Conservation (phyloP, 2,329 filamentous ascomycete genomes). For the Epichloe glyceriae region DNA sequence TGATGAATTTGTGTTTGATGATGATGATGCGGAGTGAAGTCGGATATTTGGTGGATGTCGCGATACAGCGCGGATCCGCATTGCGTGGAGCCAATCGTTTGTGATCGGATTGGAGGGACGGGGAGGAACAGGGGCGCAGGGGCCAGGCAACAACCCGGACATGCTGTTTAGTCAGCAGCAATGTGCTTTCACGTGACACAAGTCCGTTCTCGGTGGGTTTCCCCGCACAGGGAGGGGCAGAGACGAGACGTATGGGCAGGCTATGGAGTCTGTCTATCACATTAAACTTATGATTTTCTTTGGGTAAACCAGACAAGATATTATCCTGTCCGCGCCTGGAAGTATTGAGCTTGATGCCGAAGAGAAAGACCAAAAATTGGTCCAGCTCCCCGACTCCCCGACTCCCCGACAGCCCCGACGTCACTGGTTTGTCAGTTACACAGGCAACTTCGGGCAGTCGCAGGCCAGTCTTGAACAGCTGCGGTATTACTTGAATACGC, state of each 20-base stretch:
- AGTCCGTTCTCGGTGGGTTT: background rate
- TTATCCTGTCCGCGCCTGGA: too few species aligned
- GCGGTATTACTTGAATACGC: background rate
- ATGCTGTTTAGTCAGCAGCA: slow-evolving; percentile 1
- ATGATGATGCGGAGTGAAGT: slow-evolving; percentile 11
- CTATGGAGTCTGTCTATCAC: too few species aligned
- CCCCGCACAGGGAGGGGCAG: too few species aligned
- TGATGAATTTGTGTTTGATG: slow-evolving; percentile 7
- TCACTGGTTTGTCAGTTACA: background rate
- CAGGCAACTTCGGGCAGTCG: background rate
- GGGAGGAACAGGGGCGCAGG: background rate
- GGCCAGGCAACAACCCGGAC: background rate
- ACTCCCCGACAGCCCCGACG: background rate
- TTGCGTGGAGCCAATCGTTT: background rate
- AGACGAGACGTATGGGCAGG: too few species aligned
- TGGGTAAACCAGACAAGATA: too few species aligned
- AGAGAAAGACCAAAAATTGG: background rate
- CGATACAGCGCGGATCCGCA: slow-evolving; percentile 3
- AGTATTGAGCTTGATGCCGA: too few species aligned
- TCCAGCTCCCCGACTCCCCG: background rate
- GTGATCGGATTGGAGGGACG: background rate
- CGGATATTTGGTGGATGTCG: slow-evolving; percentile 6
- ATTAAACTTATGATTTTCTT: too few species aligned
- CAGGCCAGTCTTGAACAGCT: background rate
- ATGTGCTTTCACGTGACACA: background rate